Evolutionary conservation across 805 yeast genomes (phyloP).

Genomic region (Millerago galiae): DNA sequence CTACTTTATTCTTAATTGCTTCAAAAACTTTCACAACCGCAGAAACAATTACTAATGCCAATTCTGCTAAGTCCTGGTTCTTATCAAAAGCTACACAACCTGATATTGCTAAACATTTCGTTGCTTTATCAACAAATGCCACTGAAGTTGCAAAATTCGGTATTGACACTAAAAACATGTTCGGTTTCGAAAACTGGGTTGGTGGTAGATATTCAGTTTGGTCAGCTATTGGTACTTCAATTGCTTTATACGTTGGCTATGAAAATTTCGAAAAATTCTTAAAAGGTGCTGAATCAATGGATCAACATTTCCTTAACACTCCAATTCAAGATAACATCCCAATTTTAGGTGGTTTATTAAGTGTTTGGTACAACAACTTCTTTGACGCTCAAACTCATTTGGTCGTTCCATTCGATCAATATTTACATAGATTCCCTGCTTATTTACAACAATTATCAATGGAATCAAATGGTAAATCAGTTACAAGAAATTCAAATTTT

Average conservation of each 20-base stretch:
- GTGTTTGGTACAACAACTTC: slow-evolving; percentile 99
- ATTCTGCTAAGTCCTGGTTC: slow-evolving; percentile 94
- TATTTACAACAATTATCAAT: slow-evolving; percentile 96
- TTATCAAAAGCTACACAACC: slow-evolving; percentile 55
- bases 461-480: slow-evolving; percentile 99
- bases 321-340: slow-evolving; percentile 92
- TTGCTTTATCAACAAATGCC: slow-evolving; percentile 91
- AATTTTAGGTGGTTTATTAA: slow-evolving; percentile 82
- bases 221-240: slow-evolving; percentile 97
- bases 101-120: slow-evolving; percentile 95
- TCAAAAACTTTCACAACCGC: slow-evolving; percentile 99
- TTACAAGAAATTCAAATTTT: slow-evolving; percentile 85
- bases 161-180: slow-evolving; percentile 96
- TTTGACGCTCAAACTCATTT: slow-evolving; percentile 96
- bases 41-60: slow-evolving; percentile 95
- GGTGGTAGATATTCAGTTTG: slow-evolving; percentile 99
- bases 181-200: slow-evolving; percentile 97
- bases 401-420: slow-evolving; percentile 98
- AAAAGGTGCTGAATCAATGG: slow-evolving; percentile 97
- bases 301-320: slow-evolving; percentile 77
- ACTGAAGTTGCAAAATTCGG: slow-evolving; percentile 90
- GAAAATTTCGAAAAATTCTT: slow-evolving; percentile 90
- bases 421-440: slow-evolving; percentile 98
- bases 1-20: slow-evolving; percentile 87
- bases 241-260: slow-evolving; percentile 90